These are phyloP conservation scores for Spironucleus salmonicida DNA, from an alignment of 208 protist species.

Conservation along the genomic window DNA sequence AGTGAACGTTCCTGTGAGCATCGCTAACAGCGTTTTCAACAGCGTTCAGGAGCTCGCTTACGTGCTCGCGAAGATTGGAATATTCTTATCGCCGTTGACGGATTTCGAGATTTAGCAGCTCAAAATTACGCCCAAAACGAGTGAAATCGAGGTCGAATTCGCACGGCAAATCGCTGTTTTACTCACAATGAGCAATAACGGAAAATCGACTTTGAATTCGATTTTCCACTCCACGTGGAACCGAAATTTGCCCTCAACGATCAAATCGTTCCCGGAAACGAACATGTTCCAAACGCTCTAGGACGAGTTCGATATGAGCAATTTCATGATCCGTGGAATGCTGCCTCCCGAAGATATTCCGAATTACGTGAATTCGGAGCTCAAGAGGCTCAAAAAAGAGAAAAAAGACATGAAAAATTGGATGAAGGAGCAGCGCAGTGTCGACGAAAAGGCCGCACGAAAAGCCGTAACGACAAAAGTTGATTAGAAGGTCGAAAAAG, in stretches of 20 bases:
- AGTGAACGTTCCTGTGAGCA: too few species aligned
- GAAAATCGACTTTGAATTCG: background rate
- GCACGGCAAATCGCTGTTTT: slow-evolving; percentile 11
- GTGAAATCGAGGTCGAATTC: background rate
- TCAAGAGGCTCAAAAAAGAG: background rate
- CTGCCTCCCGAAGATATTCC: background rate
- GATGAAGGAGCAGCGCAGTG: too few species aligned
- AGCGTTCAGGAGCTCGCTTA: too few species aligned
- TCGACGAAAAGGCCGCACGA: slow-evolving; percentile 6
- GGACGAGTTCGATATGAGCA: background rate
- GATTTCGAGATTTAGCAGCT: background rate
- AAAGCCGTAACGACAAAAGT: background rate
- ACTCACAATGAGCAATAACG: background rate
- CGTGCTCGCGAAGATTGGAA: too few species aligned
- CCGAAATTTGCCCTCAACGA: background rate
- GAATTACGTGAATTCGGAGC: background rate
- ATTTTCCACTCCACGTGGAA: slow-evolving; percentile 7
- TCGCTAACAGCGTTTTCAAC: too few species aligned
- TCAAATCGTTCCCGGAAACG: background rate
- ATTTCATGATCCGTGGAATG: background rate
- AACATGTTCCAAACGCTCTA: slow-evolving; percentile 3
- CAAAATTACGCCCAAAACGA: background rate
- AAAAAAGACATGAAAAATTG: slow-evolving; percentile 14
- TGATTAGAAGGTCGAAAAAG: slow-evolving; percentile 24
- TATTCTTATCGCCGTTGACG: too few species aligned